Evolutionary conservation across 768 basidiomycete species (phyloP), one percentile per base, ranked within the genome.

Genomic region (Rhizopogon sp.): DNA sequence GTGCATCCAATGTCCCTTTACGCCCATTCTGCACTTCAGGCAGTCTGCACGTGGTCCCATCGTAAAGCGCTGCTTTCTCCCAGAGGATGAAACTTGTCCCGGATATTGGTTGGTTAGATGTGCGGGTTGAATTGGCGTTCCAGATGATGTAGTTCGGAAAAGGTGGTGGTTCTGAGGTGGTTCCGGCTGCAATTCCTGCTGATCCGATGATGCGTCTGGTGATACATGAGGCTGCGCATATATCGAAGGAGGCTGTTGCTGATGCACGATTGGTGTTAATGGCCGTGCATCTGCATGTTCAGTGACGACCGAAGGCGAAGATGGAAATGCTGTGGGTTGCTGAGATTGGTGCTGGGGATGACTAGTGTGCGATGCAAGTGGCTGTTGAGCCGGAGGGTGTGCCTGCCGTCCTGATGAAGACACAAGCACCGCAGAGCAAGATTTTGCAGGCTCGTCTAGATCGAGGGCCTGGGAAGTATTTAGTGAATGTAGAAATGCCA

Each of bases 1-100:
- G 70, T 90, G 88, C 68, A 83, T 80, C 70, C 79, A 88, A 63
- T 90, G 88, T 3, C 88, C 88, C 64, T 83, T 84, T 1, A 87
- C 78, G 5, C 82, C 78, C 61, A 79, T 67, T 43, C 77, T 74
- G 66, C 87, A 88, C 56, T 86, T 87, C 47, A 82, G 70, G 62
- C 86, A 88, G 62, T 85, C 87, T 3, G 79, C 72, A 10, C 86
- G 79, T 3, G 86, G 87, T 29, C 86, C 86, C 86, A 88, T 88
- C 54, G 80, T 83, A 56, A 87, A 77, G 4, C 81, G 75, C 57
- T 77, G 80, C 55, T 72, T 77, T 55, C 73, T 68, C 2, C 57
- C 54, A 37, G 57, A 60, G 5, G 60, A 53, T 42, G 54, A 56
- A 17, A 22, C 31, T 16, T 8, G 14, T 49, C 20, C 47, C 22